phyloP scores from a whole-genome alignment of 2,329 filamentous ascomycete species.

The Ascocoryne sarcoides region DNA sequence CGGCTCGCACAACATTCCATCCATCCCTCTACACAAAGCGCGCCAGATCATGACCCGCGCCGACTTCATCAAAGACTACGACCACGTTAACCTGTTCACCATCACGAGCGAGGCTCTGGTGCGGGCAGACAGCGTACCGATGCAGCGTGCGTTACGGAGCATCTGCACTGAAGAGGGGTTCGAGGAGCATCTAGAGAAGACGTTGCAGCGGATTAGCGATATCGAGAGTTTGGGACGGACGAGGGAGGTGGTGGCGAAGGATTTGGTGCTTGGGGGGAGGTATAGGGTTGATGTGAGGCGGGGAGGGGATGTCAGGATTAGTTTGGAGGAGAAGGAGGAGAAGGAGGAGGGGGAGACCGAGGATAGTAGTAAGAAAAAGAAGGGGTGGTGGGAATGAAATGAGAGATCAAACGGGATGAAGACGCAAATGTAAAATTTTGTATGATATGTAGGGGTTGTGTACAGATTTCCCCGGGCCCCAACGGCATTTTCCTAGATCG shows the following conservation, averaged over 20 bases:
- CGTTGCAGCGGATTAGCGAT: constrained; percentile 75
- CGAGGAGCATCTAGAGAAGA: constrained; percentile 71
- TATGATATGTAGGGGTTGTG: no score
- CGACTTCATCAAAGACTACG: constrained; percentile 88
- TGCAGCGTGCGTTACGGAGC: constrained; percentile 84
- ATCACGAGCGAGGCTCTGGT: constrained; percentile 84
- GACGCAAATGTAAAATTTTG: no score
- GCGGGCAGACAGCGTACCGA: constrained; percentile 87
- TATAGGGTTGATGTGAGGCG: constrained; percentile 50
- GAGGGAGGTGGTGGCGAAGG: constrained; percentile 92
- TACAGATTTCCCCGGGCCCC: no score
- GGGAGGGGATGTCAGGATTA: constrained; percentile 22
- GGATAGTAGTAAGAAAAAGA: background rate
- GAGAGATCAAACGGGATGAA: no score
- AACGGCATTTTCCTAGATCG: no score
- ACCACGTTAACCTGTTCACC: constrained; percentile 90
- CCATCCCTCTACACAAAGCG: constrained; percentile 72
- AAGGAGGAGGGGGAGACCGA: background rate
- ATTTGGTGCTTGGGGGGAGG: constrained; percentile 75
- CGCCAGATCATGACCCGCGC: constrained; percentile 91
- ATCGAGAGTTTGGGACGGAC: constrained; percentile 92
- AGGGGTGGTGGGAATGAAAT: no score
- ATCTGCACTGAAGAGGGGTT: constrained; percentile 74
- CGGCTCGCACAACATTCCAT: constrained; percentile 49
- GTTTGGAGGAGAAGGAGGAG: constrained; percentile 15